Base-by-base conservation (phyloP, 1,284 basidiomycete genomes). In the Tylopilus sp. region DNA sequence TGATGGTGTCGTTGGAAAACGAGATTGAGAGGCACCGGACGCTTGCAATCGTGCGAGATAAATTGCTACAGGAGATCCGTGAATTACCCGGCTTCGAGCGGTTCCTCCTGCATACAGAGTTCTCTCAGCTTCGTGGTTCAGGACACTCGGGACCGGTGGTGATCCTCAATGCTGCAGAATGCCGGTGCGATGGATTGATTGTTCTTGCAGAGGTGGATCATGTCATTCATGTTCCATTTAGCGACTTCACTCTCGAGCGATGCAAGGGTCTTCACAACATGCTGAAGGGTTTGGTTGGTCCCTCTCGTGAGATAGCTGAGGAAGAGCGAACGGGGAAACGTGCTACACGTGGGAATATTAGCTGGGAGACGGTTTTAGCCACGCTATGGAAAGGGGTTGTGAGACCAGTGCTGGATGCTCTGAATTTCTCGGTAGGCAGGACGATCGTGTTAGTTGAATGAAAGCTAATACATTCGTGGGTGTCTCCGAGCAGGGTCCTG, bases 151-250 rank as follows among this genome's bases (percentile, higher is more conserved):
- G 57, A 59, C 58, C 58, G 25, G 41, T 59, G 31, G 41, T 59
- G 41, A 14, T 59, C 6, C 50, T 62, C 35, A 62, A 62, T n/a
- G 61, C 61, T 12, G 50, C 61, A 3, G 25, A 62, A 31, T n/a
- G 10, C 23, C 61, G 50, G 16, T 62, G 61, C 35, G 61, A 62
- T 27, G 61, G 48, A 12, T 52, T 62, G 48, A 39, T 54, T 21
- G 16, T 62, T 27, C 17, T 39, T 33, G 14, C 50, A 16, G 27
- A 62, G 29, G 17, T 31, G 16, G 61, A 54, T 13, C 29, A 62
- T 21, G 50, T 56, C 5, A 53, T 62, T n/a, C 48, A 62, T n/a
- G 61, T 62, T 29, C 61, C 61, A 23, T 50, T 62, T 17, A 14
- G 29, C 21, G n/a, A 33, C 17, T 62, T 62, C 50, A 42, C 61